A percentile compares a stretch with the other conserved stretches of the same genome.
Evolutionary conservation across 2,329 filamentous ascomycete species (phyloP).

Genomic region (Dothistroma pini): DNA sequence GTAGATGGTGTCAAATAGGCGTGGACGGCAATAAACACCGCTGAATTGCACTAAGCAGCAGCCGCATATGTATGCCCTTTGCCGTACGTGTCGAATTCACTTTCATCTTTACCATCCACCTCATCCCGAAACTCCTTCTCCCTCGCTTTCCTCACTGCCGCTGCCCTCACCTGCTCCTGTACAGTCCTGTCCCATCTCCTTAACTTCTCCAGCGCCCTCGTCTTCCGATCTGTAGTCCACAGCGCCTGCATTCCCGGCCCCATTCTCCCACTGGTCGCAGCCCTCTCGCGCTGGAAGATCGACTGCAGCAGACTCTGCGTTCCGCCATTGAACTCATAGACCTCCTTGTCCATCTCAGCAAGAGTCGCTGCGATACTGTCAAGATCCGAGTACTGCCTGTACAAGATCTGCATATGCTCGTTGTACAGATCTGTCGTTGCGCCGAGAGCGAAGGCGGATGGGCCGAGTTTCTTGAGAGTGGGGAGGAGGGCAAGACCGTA

Average conservation of each 20-base stretch:
- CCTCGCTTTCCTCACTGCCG: slow-evolving; percentile 1
- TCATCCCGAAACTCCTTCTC: neutral
- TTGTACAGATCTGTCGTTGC: slow-evolving; percentile 68
- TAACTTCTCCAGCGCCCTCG: slow-evolving; percentile 30
- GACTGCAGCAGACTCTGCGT: slow-evolving; percentile 42
- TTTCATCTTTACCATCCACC: neutral
- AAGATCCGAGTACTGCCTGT: slow-evolving; percentile 59
- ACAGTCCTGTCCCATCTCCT: slow-evolving; percentile 7
- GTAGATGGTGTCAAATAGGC: neutral
- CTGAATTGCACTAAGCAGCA: neutral
- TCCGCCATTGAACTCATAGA: slow-evolving; percentile 54
- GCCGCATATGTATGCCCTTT: neutral
- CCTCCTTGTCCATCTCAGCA: slow-evolving; percentile 63
- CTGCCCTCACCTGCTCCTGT: slow-evolving; percentile 1
- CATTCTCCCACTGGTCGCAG: slow-evolving; percentile 25
- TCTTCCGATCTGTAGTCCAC: slow-evolving; percentile 37
- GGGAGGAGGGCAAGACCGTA: slow-evolving; percentile 62
- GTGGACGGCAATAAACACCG: neutral
- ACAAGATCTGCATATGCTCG: slow-evolving; percentile 59
- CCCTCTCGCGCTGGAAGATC: slow-evolving; percentile 32
- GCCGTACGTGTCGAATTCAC: neutral
- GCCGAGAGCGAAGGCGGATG: slow-evolving; percentile 68
- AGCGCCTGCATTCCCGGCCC: slow-evolving; percentile 28
- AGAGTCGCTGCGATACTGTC: slow-evolving; percentile 54
- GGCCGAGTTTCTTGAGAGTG: slow-evolving; percentile 63